Conservation (phyloP, 202 grass and related monocot genomes). For the Sporobolus alterniflorus region DNA sequence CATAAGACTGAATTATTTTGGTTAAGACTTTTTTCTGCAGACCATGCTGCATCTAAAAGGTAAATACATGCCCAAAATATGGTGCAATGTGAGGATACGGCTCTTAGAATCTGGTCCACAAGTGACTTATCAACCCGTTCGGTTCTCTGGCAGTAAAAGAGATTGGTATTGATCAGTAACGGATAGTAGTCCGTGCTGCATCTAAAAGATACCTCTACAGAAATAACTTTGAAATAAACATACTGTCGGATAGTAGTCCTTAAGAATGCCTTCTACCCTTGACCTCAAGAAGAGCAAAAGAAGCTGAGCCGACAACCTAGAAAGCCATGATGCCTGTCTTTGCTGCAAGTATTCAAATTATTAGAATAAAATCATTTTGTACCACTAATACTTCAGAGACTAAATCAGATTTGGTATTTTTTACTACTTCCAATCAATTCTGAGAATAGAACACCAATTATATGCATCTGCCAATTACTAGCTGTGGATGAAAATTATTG, state of each 20-base stretch:
- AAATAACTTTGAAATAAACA: conserved; percentile 22
- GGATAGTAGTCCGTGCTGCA: background rate
- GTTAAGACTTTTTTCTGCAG: conserved; percentile 49
- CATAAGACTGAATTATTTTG: conserved; percentile 76
- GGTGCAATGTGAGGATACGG: conserved; percentile 73
- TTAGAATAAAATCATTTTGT: conserved; percentile 14
- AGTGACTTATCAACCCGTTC: conserved; percentile 75
- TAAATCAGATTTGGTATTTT: conserved; percentile 9
- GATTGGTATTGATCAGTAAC: conserved; percentile 32
- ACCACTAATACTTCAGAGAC: conserved; percentile 4
- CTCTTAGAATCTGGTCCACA: conserved; percentile 76
- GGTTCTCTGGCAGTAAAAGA: conserved; percentile 66
- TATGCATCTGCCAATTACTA: conserved; percentile 12
- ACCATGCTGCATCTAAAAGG: background rate
- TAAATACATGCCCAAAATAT: conserved; percentile 42
- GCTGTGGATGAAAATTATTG: too few relatives aligned
- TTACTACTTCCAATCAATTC: conserved; percentile 2
- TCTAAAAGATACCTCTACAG: conserved; percentile 5
- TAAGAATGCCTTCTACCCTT: conserved; percentile 72
- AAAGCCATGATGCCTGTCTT: conserved; percentile 63
- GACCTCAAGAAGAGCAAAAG: conserved; percentile 86
- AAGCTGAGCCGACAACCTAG: conserved; percentile 60
- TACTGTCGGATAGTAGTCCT: conserved; percentile 88
- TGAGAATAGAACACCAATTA: conserved; percentile 23
- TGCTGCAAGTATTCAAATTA: conserved; percentile 56